Base-by-base conservation (phyloP, 192 early-diverging fungal genomes). In the Spizellomyces punctatus region DNA sequence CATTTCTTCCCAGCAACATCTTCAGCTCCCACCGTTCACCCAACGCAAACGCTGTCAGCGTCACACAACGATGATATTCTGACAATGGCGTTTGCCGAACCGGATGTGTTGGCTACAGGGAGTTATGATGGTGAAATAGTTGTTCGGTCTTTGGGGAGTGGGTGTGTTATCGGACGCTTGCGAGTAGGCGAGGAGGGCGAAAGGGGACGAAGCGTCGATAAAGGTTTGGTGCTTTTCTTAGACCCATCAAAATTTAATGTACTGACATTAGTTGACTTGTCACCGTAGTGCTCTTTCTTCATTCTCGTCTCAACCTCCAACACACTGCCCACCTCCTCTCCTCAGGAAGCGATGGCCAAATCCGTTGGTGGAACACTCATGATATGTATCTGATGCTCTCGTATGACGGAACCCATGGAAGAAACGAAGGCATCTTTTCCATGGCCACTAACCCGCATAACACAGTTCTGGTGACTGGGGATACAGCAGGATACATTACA, bases 21-120 rank as follows among this genome's bases (percentile, higher is more conserved):
- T 10, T 75, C 78, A 10, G 43, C 67, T 17, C 46, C 69, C 59
- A 64, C 27, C 44, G 58, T 82, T 21, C 67, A 76, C 58, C 85
- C 44, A 47, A 76, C 44, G 58, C 19, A 27, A 64, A 69, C 46
- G 21, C 73, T 56, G 49, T 54, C 46, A 12, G 64, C 67, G 3
- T 75, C 76, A 69, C 86, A 84, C 50, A 47, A 57, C 3, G 86
- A 88, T 58, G 86, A 88, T 70, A 79, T 88, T 46, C 65, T 84
- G 45, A 67, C 77, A 17, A 68, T 88, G 63, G 80, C 75, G 12
- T 88, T 85, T 68, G 74, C 61, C 46, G 61, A 67, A 46, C 83
- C 84, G 9, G 77, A 81, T 58, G 49, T 76, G 44, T 59, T 88
- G 22, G 82, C 74, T 7, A 86, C 81, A 46, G 73, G 60, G 6